Percentiles rank a stretch among this genome's conserved stretches.
These are phyloP conservation scores for Cornus kousa DNA, from an alignment of 148 eudicot species.

Conservation along the genomic window DNA sequence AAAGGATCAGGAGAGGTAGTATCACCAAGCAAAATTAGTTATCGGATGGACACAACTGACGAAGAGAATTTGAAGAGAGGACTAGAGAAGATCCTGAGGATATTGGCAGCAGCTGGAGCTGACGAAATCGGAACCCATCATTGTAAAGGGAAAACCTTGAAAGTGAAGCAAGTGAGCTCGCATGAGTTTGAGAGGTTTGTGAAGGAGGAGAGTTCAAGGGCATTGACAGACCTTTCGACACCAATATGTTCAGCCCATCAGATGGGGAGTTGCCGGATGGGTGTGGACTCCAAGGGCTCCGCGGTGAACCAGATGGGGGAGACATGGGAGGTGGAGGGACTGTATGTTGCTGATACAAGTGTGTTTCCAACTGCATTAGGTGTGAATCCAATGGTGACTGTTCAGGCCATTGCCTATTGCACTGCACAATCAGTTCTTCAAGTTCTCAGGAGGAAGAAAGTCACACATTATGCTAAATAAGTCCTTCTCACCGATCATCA, in stretches of 20 bases:
- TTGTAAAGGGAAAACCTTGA: slow-evolving; percentile 32
- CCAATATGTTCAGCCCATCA: slow-evolving; percentile 77
- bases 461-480: not conserved
- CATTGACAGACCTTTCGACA: slow-evolving; percentile 18
- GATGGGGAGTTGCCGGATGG: slow-evolving; percentile 86
- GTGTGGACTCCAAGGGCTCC: slow-evolving; percentile 39
- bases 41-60: slow-evolving; percentile 36
- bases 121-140: slow-evolving; percentile 81
- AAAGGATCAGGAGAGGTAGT: slow-evolving; percentile 44
- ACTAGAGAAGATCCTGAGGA: slow-evolving; percentile 52
- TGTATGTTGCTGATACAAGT: slow-evolving; percentile 71
- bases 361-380: slow-evolving; percentile 85
- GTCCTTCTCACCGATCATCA: no score
- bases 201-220: slow-evolving; percentile 48
- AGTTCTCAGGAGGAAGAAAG: slow-evolving; percentile 40
- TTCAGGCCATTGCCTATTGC: slow-evolving; percentile 73
- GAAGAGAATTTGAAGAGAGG: slow-evolving; percentile 40
- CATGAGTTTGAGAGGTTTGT: slow-evolving; percentile 65
- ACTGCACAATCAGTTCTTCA: slow-evolving; percentile 56
- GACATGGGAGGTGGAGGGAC: slow-evolving; percentile 75
- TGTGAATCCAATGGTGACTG: slow-evolving; percentile 84
- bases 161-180: slow-evolving; percentile 34
- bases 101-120: slow-evolving; percentile 76
- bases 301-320: slow-evolving; percentile 64
- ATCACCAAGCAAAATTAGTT: slow-evolving; percentile 33